Evolutionary conservation across 257 asterid species (phyloP).

Genomic region (Capsicum rhomboideum): DNA sequence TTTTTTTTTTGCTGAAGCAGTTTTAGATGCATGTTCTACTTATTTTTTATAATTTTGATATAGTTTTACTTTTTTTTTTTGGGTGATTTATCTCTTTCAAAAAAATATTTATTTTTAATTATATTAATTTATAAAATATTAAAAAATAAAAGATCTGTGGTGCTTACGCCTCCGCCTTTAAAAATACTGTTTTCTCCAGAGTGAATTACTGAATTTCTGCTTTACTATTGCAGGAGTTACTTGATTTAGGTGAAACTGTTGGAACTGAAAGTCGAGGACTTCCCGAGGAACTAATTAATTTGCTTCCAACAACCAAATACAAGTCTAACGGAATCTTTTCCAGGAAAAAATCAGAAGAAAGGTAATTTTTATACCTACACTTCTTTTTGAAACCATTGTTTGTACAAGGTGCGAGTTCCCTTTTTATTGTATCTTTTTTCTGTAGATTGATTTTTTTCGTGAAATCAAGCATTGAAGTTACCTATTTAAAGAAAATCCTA

Average conservation of each 20-base stretch:
- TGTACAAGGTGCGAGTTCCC: neutral
- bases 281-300: constrained; percentile 57
- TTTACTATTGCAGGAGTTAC: constrained; percentile 52
- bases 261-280: constrained; percentile 91
- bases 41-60: too few relatives aligned
- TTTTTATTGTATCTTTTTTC: neutral
- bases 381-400: neutral
- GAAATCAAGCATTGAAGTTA: neutral
- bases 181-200: neutral
- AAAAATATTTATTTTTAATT: too few relatives aligned
- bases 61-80: too few relatives aligned
- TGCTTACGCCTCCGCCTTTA: too few relatives aligned
- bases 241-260: constrained; percentile 84
- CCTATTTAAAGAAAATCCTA: neutral
- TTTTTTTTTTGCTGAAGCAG: too few relatives aligned
- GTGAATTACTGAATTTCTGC: neutral
- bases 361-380: constrained; percentile 25
- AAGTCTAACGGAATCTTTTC: constrained; percentile 66
- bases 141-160: too few relatives aligned
- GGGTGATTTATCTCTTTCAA: too few relatives aligned
- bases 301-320: constrained; percentile 78
- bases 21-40: too few relatives aligned
- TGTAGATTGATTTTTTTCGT: neutral
- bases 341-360: constrained; percentile 60
- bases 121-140: too few relatives aligned